These are phyloP conservation scores for Pseudozyma pruni DNA, from an alignment of 1,284 basidiomycete genomes.

Conservation along the genomic window DNA sequence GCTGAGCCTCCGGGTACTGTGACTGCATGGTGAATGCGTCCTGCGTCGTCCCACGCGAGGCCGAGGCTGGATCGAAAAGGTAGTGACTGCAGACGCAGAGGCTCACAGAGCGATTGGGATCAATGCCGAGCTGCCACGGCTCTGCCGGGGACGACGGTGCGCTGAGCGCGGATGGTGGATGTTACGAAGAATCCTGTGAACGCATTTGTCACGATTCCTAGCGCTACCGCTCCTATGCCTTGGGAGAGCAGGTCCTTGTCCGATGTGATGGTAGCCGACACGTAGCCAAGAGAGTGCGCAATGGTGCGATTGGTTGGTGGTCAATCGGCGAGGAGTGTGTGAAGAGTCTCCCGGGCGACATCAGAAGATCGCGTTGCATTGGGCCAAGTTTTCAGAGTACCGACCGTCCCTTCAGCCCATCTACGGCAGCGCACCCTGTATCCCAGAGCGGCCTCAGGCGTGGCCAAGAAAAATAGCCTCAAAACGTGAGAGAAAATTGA, in stretches of 20 bases:
- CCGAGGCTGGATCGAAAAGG: background rate
- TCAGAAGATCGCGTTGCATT: no score
- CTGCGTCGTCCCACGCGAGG: no score
- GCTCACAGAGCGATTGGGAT: background rate
- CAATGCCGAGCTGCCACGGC: background rate
- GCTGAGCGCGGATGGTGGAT: constrained; percentile 12
- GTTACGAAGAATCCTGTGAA: constrained; percentile 12
- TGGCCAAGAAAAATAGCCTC: no score
- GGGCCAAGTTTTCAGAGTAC: no score
- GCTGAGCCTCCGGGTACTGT: constrained; percentile 13
- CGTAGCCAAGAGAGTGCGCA: no score
- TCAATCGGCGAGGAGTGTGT: no score
- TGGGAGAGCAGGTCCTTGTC: background rate
- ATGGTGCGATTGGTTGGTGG: no score
- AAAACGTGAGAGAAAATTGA: no score
- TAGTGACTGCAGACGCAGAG: background rate
- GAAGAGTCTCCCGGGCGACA: no score
- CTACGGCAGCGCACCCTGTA: no score
- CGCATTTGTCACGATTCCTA: constrained; percentile 22
- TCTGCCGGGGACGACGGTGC: constrained; percentile 4
- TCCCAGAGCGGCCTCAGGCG: no score
- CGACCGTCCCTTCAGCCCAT: no score
- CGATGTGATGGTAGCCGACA: background rate
- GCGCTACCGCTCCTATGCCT: constrained; percentile 5
- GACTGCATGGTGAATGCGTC: constrained; percentile 36